phyloP scores from a whole-genome alignment of 73 alveolate species.

The Symbiodinium natans region DNA sequence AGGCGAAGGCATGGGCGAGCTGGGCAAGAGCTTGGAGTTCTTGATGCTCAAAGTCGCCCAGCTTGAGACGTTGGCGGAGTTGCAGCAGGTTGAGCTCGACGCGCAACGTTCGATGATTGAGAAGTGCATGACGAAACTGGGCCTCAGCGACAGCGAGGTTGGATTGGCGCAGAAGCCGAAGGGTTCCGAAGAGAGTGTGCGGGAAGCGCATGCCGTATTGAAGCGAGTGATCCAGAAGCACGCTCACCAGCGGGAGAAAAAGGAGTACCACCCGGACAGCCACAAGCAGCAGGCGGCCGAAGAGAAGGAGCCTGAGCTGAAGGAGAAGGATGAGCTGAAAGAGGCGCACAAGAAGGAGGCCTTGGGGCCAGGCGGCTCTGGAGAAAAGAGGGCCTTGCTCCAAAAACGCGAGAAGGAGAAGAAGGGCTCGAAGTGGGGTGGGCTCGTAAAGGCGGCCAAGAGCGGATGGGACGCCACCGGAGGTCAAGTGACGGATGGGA shows the following conservation, averaged over 20 bases:
- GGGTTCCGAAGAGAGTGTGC: not conserved
- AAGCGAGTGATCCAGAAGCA: not conserved
- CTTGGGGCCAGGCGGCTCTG: not conserved
- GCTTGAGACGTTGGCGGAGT: not conserved
- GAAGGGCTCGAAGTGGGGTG: not conserved
- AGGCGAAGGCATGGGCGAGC: not conserved
- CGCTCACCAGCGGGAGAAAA: not conserved
- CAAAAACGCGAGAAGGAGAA: not conserved
- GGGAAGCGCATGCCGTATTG: not conserved
- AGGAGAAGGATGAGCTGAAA: too few relatives aligned
- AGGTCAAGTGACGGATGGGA: not conserved
- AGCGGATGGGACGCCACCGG: not conserved
- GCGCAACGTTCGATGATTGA: not conserved
- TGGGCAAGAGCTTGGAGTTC: constrained; percentile 13
- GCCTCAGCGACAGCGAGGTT: not conserved
- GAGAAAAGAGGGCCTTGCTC: not conserved
- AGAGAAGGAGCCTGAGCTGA: not conserved
- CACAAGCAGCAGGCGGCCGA: not conserved
- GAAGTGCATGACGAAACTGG: not conserved
- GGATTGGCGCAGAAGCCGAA: not conserved
- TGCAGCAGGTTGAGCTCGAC: not conserved
- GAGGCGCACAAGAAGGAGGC: too few relatives aligned
- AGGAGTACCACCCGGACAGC: not conserved
- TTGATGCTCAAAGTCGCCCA: constrained; percentile 18
- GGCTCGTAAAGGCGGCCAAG: not conserved